Conservation (phyloP, 1,139 yeast species). For the Kodamaea ohmeri region DNA sequence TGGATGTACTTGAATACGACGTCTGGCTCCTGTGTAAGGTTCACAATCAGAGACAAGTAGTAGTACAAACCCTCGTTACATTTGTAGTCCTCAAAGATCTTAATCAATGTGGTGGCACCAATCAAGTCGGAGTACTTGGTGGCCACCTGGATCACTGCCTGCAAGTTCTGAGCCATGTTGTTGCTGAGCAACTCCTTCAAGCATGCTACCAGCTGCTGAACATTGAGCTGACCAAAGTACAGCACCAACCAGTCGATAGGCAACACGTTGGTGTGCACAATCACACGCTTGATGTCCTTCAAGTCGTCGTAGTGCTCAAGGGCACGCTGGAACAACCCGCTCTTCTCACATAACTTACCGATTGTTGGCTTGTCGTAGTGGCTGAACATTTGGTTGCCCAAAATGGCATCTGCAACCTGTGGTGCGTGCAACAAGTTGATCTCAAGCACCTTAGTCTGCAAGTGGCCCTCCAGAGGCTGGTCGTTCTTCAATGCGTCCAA, state of each 20-base stretch:
- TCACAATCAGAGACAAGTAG: constrained; percentile 89
- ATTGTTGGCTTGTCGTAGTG: constrained; percentile 93
- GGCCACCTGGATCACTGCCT: constrained; percentile 93
- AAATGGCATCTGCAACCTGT: constrained; percentile 98
- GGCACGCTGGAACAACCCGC: constrained; percentile 92
- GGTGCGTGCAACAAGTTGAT: constrained; percentile 94
- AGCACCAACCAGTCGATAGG: constrained; percentile 93
- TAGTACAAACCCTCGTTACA: constrained; percentile 92
- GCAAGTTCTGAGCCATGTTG: constrained; percentile 84
- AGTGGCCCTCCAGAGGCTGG: constrained; percentile 90
- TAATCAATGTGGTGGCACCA: constrained; percentile 81
- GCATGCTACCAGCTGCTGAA: constrained; percentile 88
- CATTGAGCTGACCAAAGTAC: constrained; percentile 91
- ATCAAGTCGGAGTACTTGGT: constrained; percentile 93
- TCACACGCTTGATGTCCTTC: constrained; percentile 91
- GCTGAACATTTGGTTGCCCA: constrained; percentile 93
- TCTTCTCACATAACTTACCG: constrained; percentile 90
- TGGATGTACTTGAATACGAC: constrained; percentile 95
- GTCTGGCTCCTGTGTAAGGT: constrained; percentile 89
- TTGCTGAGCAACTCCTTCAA: constrained; percentile 79
- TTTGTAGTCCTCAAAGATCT: constrained; percentile 89
- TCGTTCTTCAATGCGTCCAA: constrained; percentile 94
- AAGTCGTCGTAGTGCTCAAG: constrained; percentile 92
- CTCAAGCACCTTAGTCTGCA: constrained; percentile 93
- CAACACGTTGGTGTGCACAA: constrained; percentile 80